Conservation (phyloP, 2,329 filamentous ascomycete species). For the Teratosphaeria zuluensis region DNA sequence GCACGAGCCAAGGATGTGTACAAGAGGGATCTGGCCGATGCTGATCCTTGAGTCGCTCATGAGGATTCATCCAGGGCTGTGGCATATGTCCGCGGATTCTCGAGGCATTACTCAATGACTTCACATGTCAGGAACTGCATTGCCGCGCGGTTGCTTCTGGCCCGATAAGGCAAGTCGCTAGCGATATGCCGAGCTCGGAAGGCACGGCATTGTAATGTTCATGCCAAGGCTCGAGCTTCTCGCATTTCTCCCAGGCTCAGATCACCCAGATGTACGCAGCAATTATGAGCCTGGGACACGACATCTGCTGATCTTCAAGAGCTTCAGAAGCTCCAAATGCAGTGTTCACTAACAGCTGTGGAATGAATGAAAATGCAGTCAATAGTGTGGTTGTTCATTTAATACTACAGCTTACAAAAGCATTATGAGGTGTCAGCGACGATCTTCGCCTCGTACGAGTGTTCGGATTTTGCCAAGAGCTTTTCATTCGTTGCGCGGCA, state of each 20-base stretch:
- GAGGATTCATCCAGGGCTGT: neutral
- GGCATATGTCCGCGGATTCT: neutral
- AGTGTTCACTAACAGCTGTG: neutral
- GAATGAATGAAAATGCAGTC: neutral
- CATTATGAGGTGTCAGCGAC: neutral
- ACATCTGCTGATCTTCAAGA: neutral
- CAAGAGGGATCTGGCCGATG: constrained; percentile 26
- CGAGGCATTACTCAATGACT: neutral
- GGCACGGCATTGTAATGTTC: neutral
- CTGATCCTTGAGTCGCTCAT: constrained; percentile 2
- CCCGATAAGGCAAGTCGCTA: neutral
- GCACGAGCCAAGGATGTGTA: constrained; percentile 34
- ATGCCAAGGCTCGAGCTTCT: neutral
- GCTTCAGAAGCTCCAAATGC: neutral
- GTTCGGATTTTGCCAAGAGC: neutral
- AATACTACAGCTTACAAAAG: neutral
- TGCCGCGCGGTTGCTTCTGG: neutral
- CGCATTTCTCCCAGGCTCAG: neutral
- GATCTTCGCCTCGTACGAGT: neutral
- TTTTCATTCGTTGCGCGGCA: neutral
- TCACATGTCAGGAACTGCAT: neutral
- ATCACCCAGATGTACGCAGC: neutral
- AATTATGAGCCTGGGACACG: neutral
- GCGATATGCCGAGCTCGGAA: neutral
- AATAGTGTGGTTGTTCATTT: neutral